Evolutionary conservation across 2,329 filamentous ascomycete genomes (phyloP).

Genomic region (Fusarium nematophilum): DNA sequence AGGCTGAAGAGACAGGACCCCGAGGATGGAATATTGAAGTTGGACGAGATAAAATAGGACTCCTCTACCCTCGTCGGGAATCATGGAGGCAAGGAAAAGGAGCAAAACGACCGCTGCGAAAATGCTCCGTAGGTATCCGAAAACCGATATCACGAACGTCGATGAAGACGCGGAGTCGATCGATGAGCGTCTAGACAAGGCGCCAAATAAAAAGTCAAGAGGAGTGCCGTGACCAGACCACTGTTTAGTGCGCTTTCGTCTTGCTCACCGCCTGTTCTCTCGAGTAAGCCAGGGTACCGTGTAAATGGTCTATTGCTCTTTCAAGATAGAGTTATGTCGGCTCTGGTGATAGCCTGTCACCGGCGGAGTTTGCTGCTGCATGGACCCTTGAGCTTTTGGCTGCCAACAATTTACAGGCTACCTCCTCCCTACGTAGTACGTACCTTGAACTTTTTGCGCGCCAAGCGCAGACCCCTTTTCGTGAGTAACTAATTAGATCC

Average conservation of each 20-base stretch:
- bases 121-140: no score
- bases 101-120: no score
- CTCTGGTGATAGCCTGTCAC: background rate
- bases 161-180: background rate
- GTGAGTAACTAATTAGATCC: background rate
- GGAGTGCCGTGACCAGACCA: background rate
- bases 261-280: constrained; percentile 15
- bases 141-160: no score
- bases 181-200: constrained; percentile 2
- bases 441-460: constrained; percentile 11
- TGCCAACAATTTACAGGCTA: no score
- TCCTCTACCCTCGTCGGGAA: no score
- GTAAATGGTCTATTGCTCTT: background rate
- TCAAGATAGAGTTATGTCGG: constrained; percentile 1
- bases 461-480: background rate
- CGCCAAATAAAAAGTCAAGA: background rate
- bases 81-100: no score
- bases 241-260: background rate
- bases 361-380: background rate
- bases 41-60: background rate
- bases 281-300: background rate
- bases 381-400: no score
- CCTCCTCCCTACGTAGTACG: no score
- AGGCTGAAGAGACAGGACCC: constrained; percentile 11
- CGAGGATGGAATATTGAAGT: constrained; percentile 6